Conservation (phyloP, 768 basidiomycete genomes). For the Rubroboletus satanas region DNA sequence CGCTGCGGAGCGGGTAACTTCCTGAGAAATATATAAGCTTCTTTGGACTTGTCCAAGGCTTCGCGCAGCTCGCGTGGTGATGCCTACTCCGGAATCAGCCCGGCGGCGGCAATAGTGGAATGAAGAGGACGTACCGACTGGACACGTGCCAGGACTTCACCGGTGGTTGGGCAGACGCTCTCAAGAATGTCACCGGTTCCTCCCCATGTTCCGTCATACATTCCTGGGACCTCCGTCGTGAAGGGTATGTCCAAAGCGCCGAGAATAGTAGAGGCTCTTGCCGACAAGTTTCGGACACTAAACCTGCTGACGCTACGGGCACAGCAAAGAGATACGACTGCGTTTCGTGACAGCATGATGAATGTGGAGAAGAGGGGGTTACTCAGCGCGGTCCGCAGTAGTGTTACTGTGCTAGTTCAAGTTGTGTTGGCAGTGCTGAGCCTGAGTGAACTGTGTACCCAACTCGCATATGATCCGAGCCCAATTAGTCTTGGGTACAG, state of each 20-base stretch:
- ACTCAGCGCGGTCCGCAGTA: neutral
- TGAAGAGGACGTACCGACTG: constrained; percentile 48
- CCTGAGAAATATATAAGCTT: constrained; percentile 70
- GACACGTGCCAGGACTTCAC: constrained; percentile 76
- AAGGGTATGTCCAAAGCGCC: constrained; percentile 57
- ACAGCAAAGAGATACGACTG: constrained; percentile 7
- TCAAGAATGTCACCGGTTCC: constrained; percentile 67
- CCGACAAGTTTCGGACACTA: constrained; percentile 50
- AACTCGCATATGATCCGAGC: constrained; percentile 5
- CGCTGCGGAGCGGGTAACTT: constrained; percentile 80
- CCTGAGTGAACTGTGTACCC: neutral
- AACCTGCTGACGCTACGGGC: constrained; percentile 17
- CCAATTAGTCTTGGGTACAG: constrained; percentile 8
- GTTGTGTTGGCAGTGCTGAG: neutral
- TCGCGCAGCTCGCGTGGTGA: constrained; percentile 68
- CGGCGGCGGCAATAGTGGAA: neutral
- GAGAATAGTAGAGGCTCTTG: constrained; percentile 66
- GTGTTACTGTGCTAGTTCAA: neutral
- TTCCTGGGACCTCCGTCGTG: constrained; percentile 59
- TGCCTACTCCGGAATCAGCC: constrained; percentile 41
- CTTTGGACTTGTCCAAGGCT: constrained; percentile 64
- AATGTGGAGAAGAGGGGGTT: neutral
- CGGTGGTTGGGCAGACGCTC: constrained; percentile 82
- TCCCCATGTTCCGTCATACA: constrained; percentile 81
- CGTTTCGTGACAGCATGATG: constrained; percentile 27